Conservation (phyloP, 495 filamentous ascomycete species). For the Lasiosphaeria ovina region DNA sequence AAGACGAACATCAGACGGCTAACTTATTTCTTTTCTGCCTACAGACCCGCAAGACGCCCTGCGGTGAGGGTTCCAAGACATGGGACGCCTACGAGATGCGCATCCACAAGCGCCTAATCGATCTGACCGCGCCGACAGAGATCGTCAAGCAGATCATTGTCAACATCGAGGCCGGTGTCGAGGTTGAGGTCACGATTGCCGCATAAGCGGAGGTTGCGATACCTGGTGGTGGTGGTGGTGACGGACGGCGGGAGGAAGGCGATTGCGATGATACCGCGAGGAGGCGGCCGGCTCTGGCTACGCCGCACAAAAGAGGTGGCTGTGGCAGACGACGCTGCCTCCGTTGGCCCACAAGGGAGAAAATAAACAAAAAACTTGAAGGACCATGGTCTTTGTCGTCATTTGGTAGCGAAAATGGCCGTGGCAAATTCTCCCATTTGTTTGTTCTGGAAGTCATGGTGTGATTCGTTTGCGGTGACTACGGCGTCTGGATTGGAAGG, state of each 20-base stretch:
- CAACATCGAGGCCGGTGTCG: slow-evolving; percentile 99
- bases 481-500: neutral
- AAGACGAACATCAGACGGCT: slow-evolving; percentile 9
- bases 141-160: slow-evolving; percentile 99
- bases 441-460: neutral
- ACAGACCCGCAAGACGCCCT: slow-evolving; percentile 69
- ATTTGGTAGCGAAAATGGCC: neutral
- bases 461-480: neutral
- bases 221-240: neutral
- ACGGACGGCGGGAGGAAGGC: slow-evolving; percentile 3
- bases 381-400: neutral
- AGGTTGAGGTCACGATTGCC: slow-evolving; percentile 99
- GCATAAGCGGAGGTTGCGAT: slow-evolving; percentile 57
- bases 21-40: neutral
- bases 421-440: neutral
- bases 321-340: neutral
- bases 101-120: slow-evolving; percentile 88
- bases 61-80: slow-evolving; percentile 99
- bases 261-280: slow-evolving; percentile 6
- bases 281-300: neutral
- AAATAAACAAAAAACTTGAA: neutral
- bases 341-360: neutral
- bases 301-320: neutral
- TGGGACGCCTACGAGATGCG: slow-evolving; percentile 99
- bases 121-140: slow-evolving; percentile 95